These are phyloP conservation scores for Rhododendron kiyosumense DNA, from an alignment of 148 eudicot genomes.

Conservation along the genomic window DNA sequence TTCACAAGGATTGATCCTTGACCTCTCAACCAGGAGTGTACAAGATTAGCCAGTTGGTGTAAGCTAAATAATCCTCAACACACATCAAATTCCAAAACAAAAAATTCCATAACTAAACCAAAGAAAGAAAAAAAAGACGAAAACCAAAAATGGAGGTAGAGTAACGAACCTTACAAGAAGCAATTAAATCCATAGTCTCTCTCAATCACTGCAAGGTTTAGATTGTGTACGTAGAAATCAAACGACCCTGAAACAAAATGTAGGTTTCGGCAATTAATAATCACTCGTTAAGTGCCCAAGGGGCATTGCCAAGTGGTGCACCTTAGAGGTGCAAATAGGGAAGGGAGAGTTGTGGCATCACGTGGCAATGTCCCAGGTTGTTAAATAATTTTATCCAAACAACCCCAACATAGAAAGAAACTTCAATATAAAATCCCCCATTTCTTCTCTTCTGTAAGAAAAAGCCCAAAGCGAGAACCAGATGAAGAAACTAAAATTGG, in stretches of 20 bases:
- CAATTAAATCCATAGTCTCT: conserved; percentile 5
- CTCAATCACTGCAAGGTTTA: background rate
- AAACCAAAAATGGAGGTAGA: background rate
- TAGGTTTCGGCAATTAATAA: background rate
- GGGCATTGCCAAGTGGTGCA: too few relatives aligned
- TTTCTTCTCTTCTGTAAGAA: too few relatives aligned
- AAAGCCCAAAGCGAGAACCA: background rate
- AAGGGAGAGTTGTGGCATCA: too few relatives aligned
- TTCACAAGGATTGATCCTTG: background rate
- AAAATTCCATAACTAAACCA: background rate
- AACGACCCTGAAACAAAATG: background rate
- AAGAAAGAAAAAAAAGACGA: too few relatives aligned
- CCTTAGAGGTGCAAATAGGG: too few relatives aligned
- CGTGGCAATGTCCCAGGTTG: too few relatives aligned
- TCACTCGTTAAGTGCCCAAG: too few relatives aligned
- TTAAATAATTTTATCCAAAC: background rate
- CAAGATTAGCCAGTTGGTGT: background rate
- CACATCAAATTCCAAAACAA: background rate
- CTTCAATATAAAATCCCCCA: background rate
- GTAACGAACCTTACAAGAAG: background rate
- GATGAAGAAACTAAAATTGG: background rate
- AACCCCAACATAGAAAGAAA: background rate
- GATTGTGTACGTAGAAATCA: background rate
- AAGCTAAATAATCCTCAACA: background rate
- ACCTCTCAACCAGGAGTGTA: background rate